Evolutionary conservation across 2,329 filamentous ascomycete genomes (phyloP).

Genomic region (Dothistroma pini): DNA sequence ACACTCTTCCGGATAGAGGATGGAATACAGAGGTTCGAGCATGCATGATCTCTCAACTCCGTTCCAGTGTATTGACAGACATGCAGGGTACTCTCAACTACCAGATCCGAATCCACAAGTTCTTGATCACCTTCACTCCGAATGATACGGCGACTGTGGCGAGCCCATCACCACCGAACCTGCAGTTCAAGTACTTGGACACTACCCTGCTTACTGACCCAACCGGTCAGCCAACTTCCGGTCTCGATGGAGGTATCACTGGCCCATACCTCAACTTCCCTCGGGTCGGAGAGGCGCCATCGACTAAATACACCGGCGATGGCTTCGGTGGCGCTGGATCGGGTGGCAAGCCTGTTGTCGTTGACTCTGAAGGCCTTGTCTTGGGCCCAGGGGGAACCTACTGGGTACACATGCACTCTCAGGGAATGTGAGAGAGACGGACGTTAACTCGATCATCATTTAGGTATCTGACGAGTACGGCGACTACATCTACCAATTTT

Average conservation of each 20-base stretch:
- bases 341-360: constrained; percentile 56
- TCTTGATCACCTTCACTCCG: constrained; percentile 57
- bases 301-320: constrained; percentile 61
- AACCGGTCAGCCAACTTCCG: constrained; percentile 58
- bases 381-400: constrained; percentile 59
- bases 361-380: constrained; percentile 66
- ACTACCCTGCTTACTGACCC: constrained; percentile 63
- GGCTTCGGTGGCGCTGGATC: constrained; percentile 61
- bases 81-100: constrained; percentile 60
- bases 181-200: constrained; percentile 60
- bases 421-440: too few relatives aligned
- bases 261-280: constrained; percentile 51
- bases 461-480: constrained; percentile 69
- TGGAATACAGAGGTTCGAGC: constrained; percentile 64
- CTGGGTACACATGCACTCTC: too few relatives aligned
- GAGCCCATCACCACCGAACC: constrained; percentile 56
- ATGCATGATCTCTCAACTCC: not conserved
- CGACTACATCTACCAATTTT: constrained; percentile 49
- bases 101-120: constrained; percentile 65
- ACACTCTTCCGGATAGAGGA: constrained; percentile 55
- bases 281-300: constrained; percentile 52
- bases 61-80: not conserved
- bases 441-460: too few relatives aligned
- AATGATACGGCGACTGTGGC: constrained; percentile 49
- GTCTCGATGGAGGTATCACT: constrained; percentile 57